Conservation (phyloP, 441 rosid species). For the Adansonia madagascariensis region DNA sequence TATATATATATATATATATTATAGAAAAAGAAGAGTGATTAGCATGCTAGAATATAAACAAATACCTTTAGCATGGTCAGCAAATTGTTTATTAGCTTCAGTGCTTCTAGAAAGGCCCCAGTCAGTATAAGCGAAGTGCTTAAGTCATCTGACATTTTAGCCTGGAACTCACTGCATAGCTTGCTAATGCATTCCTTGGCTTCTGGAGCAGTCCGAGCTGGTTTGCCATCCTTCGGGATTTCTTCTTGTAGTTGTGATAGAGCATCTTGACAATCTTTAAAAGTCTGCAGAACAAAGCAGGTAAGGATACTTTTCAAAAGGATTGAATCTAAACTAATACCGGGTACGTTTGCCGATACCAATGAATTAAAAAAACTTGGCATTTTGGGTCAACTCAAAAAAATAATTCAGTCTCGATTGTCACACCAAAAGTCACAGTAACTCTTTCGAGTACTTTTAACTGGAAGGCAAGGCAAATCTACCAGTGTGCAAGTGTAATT, state of each 20-base stretch:
- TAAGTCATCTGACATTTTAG: constrained; percentile 82
- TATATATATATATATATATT: not conserved
- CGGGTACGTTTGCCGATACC: not conserved
- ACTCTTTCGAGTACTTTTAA: constrained; percentile 8
- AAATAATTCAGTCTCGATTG: not conserved
- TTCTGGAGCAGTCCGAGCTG: constrained; percentile 45
- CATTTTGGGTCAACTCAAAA: not conserved
- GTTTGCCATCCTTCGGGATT: constrained; percentile 43
- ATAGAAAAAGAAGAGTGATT: not conserved
- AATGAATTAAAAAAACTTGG: not conserved
- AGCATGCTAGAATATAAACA: not conserved
- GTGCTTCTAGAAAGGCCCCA: constrained; percentile 79
- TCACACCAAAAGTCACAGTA: not conserved
- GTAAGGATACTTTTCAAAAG: constrained; percentile 13
- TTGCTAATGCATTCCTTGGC: constrained; percentile 57
- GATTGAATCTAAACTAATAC: not conserved
- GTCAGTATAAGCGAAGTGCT: constrained; percentile 73
- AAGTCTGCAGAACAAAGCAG: constrained; percentile 52
- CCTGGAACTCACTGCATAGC: constrained; percentile 60
- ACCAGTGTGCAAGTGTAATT: not conserved
- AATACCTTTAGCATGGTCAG: constrained; percentile 70
- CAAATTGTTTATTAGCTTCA: constrained; percentile 72
- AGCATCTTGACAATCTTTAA: constrained; percentile 76
- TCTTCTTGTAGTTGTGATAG: constrained; percentile 53
- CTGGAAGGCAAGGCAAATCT: not conserved